A percentile compares a stretch with the other conserved stretches of the same genome.
These are phyloP conservation scores for Singerocomus inundabilis DNA, from an alignment of 1,284 basidiomycete genomes.

Conservation along the genomic window DNA sequence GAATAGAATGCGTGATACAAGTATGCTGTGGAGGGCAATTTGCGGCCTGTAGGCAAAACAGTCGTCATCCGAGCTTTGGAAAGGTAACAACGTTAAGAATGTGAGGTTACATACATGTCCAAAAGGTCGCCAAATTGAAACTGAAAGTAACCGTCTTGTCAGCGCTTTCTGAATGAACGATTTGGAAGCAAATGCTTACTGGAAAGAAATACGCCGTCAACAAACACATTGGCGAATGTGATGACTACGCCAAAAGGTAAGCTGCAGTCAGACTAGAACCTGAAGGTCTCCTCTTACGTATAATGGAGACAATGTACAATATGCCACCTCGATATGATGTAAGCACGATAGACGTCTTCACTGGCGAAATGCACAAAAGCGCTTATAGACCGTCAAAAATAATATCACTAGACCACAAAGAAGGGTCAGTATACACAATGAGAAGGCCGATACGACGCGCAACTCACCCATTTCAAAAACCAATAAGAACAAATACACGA, in stretches of 20 bases:
- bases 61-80: not conserved
- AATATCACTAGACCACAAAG: slow-evolving; percentile 20
- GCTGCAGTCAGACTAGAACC: fast-evolving
- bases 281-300: slow-evolving; percentile 8
- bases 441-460: too few species aligned
- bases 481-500: slow-evolving; percentile 9
- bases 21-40: slow-evolving; percentile 13
- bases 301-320: slow-evolving; percentile 18
- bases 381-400: slow-evolving; percentile 13
- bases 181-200: not conserved
- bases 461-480: slow-evolving; percentile 8
- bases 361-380: slow-evolving; percentile 8
- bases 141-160: not conserved
- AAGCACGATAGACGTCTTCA: not conserved
- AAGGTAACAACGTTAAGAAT: not conserved
- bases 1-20: slow-evolving; percentile 18
- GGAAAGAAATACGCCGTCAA: slow-evolving; percentile 16
- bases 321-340: slow-evolving; percentile 17
- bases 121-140: slow-evolving; percentile 7
- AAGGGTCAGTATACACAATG: not conserved
- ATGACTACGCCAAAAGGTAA: slow-evolving; percentile 9
- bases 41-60: slow-evolving; percentile 4
- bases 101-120: not conserved
- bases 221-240: slow-evolving; percentile 18
- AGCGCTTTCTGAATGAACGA: not conserved